These are phyloP conservation scores for Xylariaceae sp. DNA, from an alignment of 2,329 filamentous ascomycete species.

Conservation along the genomic window DNA sequence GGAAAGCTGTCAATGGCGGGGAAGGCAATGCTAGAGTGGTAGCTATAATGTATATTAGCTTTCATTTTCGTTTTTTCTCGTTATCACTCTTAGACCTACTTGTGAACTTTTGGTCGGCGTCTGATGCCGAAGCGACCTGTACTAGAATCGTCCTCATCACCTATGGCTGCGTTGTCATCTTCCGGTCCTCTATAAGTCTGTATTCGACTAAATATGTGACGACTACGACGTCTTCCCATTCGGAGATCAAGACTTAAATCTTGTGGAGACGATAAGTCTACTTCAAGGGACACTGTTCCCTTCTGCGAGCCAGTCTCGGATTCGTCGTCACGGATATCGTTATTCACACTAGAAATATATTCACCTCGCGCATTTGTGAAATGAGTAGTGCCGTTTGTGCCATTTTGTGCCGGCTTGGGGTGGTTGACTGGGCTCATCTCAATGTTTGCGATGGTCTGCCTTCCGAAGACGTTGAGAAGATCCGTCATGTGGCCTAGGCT, in stretches of 20 bases:
- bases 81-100: conserved; percentile 32
- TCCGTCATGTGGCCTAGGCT: conserved; percentile 69
- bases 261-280: conserved; percentile 49
- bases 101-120: conserved; percentile 39
- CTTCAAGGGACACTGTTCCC: conserved; percentile 44
- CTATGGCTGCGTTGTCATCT: conserved; percentile 32
- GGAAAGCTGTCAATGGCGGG: conserved; percentile 87
- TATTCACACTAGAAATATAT: conserved; percentile 39
- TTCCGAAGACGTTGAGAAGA: conserved; percentile 75
- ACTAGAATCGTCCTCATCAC: conserved; percentile 32
- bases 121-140: conserved; percentile 23
- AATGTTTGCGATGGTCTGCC: conserved; percentile 77
- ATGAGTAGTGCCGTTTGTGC: conserved; percentile 26
- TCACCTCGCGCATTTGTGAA: conserved; percentile 37
- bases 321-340: conserved; percentile 40
- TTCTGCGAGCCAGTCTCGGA: conserved; percentile 37
- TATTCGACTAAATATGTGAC: conserved; percentile 52
- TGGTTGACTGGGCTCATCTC: conserved; percentile 64
- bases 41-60: conserved; percentile 45
- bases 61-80: conserved; percentile 1
- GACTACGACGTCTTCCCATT: conserved; percentile 35
- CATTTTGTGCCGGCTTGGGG: conserved; percentile 39
- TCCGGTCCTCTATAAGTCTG: conserved; percentile 42
- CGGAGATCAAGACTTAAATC: conserved; percentile 39
- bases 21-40: conserved; percentile 65